Base-by-base conservation (phyloP, 768 basidiomycete species). In the Lanmaoa pseudosensibilis region DNA sequence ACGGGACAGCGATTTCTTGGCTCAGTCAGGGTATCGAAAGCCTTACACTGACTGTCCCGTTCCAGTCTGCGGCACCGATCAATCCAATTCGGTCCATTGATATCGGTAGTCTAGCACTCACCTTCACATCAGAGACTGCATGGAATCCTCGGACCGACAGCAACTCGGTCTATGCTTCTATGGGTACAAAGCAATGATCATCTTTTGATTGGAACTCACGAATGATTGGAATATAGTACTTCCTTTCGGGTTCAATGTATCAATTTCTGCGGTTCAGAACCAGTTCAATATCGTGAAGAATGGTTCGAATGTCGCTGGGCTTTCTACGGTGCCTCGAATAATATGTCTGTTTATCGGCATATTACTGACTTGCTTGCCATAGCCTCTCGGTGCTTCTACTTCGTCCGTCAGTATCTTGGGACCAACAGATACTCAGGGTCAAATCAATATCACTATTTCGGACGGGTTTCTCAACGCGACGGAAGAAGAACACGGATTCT, bases 211-310 rank as follows among this genome's bases (percentile, higher is more conserved):
- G 39, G 16, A 52, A 25, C 30, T 62, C 4, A 50, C 34, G 19
- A 46, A 55, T 55, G 34, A 3, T 51, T 46, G 48, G n/a, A 47
- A 39, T 52, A 43, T 56, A 87, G 86, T 79, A 59, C 71, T 90
- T 37, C 88, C 88, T 33, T 90, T 90, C 57, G 88, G 88, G 11
- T 90, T 90, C 68, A 72, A 72, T 27, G 9, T 88, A 18, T 72
- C 74, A 1, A 82, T 90, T 50, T 78, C 75, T 30, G 68, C 86
- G 56, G 88, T 90, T 33, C 73, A 81, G 65, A 90, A 90, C 62
- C 71, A 77, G 33, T 88, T 90, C 64, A 80, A 78, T 23, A 83
- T 90, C 59, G 73, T 80, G 23, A 78, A 76, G 62, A 79, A 83
- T 59, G 78, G 79, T 27, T 70, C 68, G 8, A 68, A 73, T 25